Percentiles rank a stretch among this genome's conserved stretches.
These are phyloP conservation scores for Mentha longifolia DNA, from an alignment of 257 asterid genomes.

Conservation along the genomic window DNA sequence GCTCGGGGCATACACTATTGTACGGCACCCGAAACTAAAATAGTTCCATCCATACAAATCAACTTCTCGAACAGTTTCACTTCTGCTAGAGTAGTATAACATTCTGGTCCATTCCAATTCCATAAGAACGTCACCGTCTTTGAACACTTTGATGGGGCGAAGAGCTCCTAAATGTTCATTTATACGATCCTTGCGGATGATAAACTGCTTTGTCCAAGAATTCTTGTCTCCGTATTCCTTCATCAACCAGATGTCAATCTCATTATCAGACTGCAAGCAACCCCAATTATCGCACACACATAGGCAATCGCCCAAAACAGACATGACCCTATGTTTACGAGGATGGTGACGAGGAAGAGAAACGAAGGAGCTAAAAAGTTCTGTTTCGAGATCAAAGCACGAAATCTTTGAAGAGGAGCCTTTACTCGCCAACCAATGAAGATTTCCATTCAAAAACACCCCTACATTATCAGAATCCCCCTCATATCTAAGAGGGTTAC, in stretches of 20 bases:
- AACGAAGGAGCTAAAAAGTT: background rate
- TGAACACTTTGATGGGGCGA: background rate
- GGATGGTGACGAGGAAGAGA: background rate
- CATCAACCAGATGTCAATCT: background rate
- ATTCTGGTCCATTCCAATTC: too few relatives aligned
- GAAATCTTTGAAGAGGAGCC: background rate
- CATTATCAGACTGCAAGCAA: background rate
- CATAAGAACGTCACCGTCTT: background rate
- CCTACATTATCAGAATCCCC: background rate
- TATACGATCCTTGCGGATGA: background rate
- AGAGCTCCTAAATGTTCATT: background rate
- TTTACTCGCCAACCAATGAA: background rate
- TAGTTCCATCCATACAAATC: too few relatives aligned
- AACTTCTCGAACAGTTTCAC: too few relatives aligned
- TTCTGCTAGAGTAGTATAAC: too few relatives aligned
- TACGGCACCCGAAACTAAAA: too few relatives aligned
- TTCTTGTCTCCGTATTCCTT: too few relatives aligned
- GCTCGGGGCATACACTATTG: too few relatives aligned
- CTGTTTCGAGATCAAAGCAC: background rate
- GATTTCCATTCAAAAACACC: background rate
- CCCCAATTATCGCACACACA: background rate
- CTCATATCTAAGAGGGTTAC: too few relatives aligned
- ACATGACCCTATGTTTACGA: background rate
- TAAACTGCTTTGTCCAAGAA: background rate
- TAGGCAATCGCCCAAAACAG: background rate